phyloP scores from a whole-genome alignment of 371 early-diverging fungal species.

The Mortierella sp. region DNA sequence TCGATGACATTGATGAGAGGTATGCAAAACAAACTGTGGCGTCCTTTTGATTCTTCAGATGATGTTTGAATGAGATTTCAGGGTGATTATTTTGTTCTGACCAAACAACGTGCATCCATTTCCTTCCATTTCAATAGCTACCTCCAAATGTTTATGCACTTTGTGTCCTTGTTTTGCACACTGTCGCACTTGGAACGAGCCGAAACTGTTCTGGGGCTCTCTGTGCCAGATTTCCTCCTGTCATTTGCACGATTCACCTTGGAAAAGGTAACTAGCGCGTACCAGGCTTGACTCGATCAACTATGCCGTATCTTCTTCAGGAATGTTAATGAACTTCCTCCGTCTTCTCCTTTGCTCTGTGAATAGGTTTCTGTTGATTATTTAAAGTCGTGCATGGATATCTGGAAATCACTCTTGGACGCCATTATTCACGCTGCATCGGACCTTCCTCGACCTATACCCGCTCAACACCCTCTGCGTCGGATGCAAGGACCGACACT shows the following conservation, averaged over 20 bases:
- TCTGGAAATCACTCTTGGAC: constrained; percentile 49
- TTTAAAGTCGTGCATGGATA: constrained; percentile 47
- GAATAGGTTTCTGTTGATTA: constrained; percentile 49
- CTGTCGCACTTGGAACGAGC: constrained; percentile 49
- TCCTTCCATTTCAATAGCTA: constrained; percentile 21
- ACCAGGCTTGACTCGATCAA: neutral
- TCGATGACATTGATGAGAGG: constrained; percentile 55
- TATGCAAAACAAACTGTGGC: neutral
- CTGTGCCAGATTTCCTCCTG: constrained; percentile 42
- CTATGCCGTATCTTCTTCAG: neutral
- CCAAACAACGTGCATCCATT: neutral
- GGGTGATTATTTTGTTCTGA: neutral
- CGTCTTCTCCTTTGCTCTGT: neutral
- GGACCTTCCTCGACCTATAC: constrained; percentile 39
- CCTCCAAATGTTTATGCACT: constrained; percentile 57
- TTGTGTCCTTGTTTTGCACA: constrained; percentile 50
- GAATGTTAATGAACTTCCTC: neutral
- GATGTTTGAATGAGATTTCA: neutral
- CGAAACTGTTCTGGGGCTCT: constrained; percentile 37
- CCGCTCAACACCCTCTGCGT: constrained; percentile 32
- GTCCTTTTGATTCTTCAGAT: neutral
- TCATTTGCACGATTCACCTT: constrained; percentile 54
- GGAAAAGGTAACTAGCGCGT: constrained; percentile 35
- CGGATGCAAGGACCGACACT: constrained; percentile 41
- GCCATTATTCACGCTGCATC: constrained; percentile 29